Conservation (phyloP, 1,139 yeast species). For the Cylindricascospora bacillispora region DNA sequence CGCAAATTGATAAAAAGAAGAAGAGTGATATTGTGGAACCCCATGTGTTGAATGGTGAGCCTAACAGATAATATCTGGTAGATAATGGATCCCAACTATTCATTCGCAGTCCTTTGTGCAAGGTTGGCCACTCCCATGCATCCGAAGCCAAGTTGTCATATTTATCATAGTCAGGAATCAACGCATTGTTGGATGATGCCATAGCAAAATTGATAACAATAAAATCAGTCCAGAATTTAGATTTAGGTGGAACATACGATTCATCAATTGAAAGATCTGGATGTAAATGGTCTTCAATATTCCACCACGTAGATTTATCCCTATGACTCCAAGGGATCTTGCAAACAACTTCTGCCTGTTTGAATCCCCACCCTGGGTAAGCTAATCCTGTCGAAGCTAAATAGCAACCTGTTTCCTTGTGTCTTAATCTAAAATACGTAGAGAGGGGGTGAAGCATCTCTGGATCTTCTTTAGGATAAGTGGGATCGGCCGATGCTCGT, state of each 20-base stretch:
- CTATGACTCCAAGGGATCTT: constrained; percentile 35
- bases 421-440: constrained; percentile 53
- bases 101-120: constrained; percentile 54
- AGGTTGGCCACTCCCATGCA: constrained; percentile 79
- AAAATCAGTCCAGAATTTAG: constrained; percentile 60
- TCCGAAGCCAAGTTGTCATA: constrained; percentile 49
- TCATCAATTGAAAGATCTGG: constrained; percentile 24
- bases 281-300: constrained; percentile 55
- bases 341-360: constrained; percentile 71
- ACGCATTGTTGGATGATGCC: constrained; percentile 69
- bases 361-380: constrained; percentile 72
- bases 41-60: constrained; percentile 61
- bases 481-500: constrained; percentile 37
- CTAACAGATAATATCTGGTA: constrained; percentile 47
- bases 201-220: constrained; percentile 58
- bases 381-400: constrained; percentile 59
- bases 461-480: constrained; percentile 29
- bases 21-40: constrained; percentile 32
- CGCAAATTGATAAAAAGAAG: constrained; percentile 25
- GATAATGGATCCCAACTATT: constrained; percentile 42
- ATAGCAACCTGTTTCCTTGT: constrained; percentile 55
- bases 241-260: constrained; percentile 48
- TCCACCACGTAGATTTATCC: constrained; percentile 74
- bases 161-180: constrained; percentile 61
- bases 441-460: constrained; percentile 50